A percentile compares a stretch with the other conserved stretches of the same genome.
phyloP scores from a whole-genome alignment of 2,329 filamentous ascomycete genomes.

The Cercospora sesami region DNA sequence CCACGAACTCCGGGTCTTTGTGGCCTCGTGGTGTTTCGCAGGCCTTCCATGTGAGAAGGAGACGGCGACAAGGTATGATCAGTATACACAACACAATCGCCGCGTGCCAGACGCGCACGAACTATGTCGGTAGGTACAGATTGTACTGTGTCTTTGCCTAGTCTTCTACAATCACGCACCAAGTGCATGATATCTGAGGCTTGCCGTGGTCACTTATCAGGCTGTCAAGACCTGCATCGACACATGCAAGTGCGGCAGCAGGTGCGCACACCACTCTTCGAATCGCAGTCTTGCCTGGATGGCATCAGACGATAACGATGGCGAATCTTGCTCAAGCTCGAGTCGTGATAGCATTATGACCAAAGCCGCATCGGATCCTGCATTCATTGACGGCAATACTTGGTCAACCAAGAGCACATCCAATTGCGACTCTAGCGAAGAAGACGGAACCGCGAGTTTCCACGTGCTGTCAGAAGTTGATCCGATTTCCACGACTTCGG shows the following conservation, averaged over 20 bases:
- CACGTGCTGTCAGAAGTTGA: not conserved
- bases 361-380: not conserved
- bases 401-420: not conserved
- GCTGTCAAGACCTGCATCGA: not conserved
- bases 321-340: not conserved
- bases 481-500: not conserved
- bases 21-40: not conserved
- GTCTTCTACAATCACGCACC: not conserved
- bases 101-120: not conserved
- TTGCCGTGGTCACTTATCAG: not conserved
- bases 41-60: not conserved
- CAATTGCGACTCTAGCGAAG: not conserved
- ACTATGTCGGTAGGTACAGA: not conserved
- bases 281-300: not conserved
- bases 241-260: slow-evolving; percentile 2
- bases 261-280: not conserved
- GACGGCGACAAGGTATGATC: not conserved
- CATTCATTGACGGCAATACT: not conserved
- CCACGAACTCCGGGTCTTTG: not conserved
- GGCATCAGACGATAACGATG: not conserved
- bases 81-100: not conserved
- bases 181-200: not conserved
- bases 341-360: not conserved
- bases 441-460: not conserved
- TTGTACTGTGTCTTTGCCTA: not conserved